Conservation (phyloP, 352 stramenopile genomes). For the Detonula confervacea region DNA sequence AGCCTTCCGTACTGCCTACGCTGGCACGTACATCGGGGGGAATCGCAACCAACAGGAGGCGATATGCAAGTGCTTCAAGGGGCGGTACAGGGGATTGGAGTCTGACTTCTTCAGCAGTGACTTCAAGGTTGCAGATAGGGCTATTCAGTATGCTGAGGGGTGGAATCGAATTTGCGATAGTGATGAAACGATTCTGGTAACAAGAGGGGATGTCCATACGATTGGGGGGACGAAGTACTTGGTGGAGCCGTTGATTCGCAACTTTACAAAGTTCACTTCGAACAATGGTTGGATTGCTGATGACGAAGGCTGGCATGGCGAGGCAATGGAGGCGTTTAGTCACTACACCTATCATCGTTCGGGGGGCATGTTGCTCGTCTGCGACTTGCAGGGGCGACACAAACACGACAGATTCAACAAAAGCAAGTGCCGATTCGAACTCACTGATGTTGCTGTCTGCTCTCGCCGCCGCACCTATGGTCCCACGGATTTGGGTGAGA, state of each 20-base stretch:
- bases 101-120: conserved; percentile 63
- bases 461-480: conserved; percentile 52
- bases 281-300: conserved; percentile 73
- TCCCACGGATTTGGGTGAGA: conserved; percentile 71
- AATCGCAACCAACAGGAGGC: conserved; percentile 77
- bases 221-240: conserved; percentile 60
- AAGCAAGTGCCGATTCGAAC: conserved; percentile 66
- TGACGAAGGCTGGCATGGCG: conserved; percentile 40
- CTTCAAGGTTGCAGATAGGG: conserved; percentile 62
- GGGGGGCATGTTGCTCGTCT: conserved; percentile 64
- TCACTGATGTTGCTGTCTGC: conserved; percentile 71
- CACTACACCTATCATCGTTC: conserved; percentile 71
- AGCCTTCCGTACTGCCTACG: conserved; percentile 58
- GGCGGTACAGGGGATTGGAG: conserved; percentile 54
- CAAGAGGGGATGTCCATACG: conserved; percentile 44
- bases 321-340: conserved; percentile 73
- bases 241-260: conserved; percentile 70
- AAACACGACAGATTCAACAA: conserved; percentile 39
- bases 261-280: conserved; percentile 73
- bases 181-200: conserved; percentile 69
- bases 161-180: conserved; percentile 69
- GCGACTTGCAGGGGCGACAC: conserved; percentile 72
- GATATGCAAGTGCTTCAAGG: conserved; percentile 74
- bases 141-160: conserved; percentile 64
- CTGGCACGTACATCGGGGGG: conserved; percentile 67